Conservation (phyloP, 129 eudicot species). For the Helianthus tuberosus region DNA sequence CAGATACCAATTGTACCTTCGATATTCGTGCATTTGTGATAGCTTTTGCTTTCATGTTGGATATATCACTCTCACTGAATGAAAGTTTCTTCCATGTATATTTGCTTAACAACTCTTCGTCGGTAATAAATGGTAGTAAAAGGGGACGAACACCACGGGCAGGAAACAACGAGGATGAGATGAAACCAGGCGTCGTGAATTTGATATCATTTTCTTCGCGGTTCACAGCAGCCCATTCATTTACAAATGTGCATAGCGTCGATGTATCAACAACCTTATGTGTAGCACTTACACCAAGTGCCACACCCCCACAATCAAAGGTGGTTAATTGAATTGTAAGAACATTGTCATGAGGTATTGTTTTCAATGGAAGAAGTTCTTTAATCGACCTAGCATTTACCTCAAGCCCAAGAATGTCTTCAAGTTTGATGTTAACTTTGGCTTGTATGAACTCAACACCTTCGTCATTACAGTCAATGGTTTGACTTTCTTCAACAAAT, state of each 20-base stretch:
- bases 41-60: conserved; percentile 3
- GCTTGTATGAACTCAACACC: conserved; percentile 32
- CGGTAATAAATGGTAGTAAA: too few relatives aligned
- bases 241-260: background rate
- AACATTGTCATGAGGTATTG: conserved; percentile 10
- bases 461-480: conserved; percentile 33
- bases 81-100: background rate
- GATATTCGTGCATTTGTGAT: background rate
- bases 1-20: conserved; percentile 1
- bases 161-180: conserved; percentile 26
- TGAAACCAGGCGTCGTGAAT: background rate
- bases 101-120: too few relatives aligned
- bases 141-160: background rate
- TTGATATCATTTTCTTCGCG: background rate
- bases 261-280: conserved; percentile 27
- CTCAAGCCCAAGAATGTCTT: background rate
- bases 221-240: conserved; percentile 9
- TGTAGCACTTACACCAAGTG: conserved; percentile 15
- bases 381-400: background rate
- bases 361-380: background rate
- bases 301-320: conserved; percentile 30
- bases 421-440: background rate
- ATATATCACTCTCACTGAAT: conserved; percentile 15
- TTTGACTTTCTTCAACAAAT: background rate
- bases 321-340: conserved; percentile 8